These are phyloP conservation scores for Hypoxylon sp. DNA, from an alignment of 2,329 filamentous ascomycete genomes.

Conservation along the genomic window DNA sequence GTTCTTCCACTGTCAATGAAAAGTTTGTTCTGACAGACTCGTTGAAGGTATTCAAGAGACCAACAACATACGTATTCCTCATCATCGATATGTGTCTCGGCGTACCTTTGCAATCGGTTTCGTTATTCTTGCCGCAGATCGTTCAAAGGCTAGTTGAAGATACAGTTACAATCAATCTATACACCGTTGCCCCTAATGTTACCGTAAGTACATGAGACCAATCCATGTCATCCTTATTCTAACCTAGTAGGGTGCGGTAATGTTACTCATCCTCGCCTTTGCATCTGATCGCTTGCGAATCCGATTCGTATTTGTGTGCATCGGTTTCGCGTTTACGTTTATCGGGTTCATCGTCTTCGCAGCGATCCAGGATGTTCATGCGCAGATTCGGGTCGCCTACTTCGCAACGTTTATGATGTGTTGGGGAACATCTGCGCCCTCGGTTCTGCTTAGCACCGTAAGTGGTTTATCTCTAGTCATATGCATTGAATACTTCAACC, in stretches of 20 bases:
- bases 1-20: slow-evolving; percentile 68
- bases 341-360: slow-evolving; percentile 82
- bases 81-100: slow-evolving; percentile 67
- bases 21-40: slow-evolving; percentile 60
- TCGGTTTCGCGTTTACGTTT: slow-evolving; percentile 78
- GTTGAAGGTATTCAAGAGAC: slow-evolving; percentile 60
- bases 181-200: slow-evolving; percentile 82
- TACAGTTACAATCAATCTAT: slow-evolving; percentile 74
- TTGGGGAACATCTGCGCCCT: slow-evolving; percentile 79
- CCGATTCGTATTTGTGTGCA: slow-evolving; percentile 76
- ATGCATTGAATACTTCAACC: too few species aligned
- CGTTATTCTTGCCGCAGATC: slow-evolving; percentile 65
- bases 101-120: slow-evolving; percentile 64
- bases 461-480: too few species aligned
- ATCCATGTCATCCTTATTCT: slow-evolving; percentile 4
- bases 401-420: slow-evolving; percentile 85
- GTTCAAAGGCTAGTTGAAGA: slow-evolving; percentile 58
- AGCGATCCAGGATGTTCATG: slow-evolving; percentile 68
- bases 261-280: slow-evolving; percentile 78
- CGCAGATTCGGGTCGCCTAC: slow-evolving; percentile 72
- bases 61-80: slow-evolving; percentile 59
- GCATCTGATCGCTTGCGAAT: slow-evolving; percentile 71
- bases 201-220: slow-evolving; percentile 47
- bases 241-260: slow-evolving; percentile 64
- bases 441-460: slow-evolving; percentile 65